phyloP scores from a whole-genome alignment of 306 rosid genomes.

The Acacia crassicarpa region DNA sequence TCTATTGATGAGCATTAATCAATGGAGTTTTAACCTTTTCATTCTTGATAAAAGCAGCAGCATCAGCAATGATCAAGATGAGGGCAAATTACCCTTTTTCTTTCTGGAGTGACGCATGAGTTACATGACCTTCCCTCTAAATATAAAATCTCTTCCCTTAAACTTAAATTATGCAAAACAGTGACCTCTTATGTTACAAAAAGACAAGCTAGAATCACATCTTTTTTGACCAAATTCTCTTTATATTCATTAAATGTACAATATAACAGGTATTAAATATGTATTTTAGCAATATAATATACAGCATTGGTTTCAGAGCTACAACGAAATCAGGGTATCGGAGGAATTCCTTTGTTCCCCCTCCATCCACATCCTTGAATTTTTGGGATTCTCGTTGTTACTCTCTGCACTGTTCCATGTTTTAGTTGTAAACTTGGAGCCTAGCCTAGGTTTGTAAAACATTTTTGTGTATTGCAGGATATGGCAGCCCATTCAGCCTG shows the following conservation, averaged over 20 bases:
- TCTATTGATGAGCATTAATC: background rate
- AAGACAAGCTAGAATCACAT: background rate
- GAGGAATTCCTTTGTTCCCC: background rate
- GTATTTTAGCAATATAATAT: background rate
- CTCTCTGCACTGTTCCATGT: background rate
- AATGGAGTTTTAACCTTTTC: background rate
- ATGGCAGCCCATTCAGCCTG: constrained; percentile 99
- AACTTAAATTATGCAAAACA: background rate
- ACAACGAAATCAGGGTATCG: background rate
- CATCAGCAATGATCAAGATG: background rate
- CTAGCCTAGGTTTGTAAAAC: background rate
- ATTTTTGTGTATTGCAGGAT: constrained; percentile 54
- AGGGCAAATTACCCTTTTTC: background rate
- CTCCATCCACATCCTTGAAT: background rate
- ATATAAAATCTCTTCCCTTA: background rate
- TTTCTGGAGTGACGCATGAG: background rate
- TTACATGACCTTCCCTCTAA: background rate
- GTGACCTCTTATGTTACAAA: background rate
- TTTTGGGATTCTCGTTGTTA: background rate
- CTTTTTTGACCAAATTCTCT: background rate
- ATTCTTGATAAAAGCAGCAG: background rate
- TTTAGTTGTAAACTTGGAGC: constrained; percentile 13
- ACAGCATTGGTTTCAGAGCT: background rate
- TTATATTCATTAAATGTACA: background rate
- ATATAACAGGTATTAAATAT: background rate